Conservation (phyloP, 2,329 filamentous ascomycete genomes). For the Aspergillus sp. region DNA sequence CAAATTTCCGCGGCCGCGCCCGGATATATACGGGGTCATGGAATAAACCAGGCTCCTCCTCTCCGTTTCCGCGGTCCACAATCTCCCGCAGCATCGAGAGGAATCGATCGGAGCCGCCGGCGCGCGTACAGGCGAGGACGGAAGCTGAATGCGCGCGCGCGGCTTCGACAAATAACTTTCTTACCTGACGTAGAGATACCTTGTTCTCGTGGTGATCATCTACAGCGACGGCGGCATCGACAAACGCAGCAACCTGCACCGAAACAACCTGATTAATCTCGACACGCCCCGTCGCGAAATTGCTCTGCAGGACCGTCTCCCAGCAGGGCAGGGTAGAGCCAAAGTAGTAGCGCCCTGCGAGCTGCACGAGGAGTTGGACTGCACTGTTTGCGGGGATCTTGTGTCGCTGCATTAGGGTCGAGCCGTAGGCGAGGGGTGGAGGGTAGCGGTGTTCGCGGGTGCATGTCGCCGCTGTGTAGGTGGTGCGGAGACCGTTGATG, state of each 20-base stretch:
- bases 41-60: not conserved
- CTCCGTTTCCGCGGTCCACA: not conserved
- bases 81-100: not conserved
- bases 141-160: not conserved
- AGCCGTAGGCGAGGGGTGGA: not conserved
- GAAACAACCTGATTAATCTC: constrained; percentile 12
- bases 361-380: constrained; percentile 2
- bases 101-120: not conserved
- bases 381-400: not conserved
- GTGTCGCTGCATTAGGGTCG: not conserved
- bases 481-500: not conserved
- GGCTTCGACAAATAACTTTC: not conserved
- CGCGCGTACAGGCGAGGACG: not conserved
- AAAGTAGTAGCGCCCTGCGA: not conserved
- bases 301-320: constrained; percentile 5
- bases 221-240: not conserved
- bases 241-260: not conserved
- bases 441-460: constrained; percentile 1
- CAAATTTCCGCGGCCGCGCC: not conserved
- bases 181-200: not conserved
- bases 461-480: not conserved
- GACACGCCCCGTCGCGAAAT: constrained; percentile 3
- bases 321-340: constrained; percentile 8
- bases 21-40: constrained; percentile 3
- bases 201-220: not conserved